These are phyloP conservation scores for Phalaenopsis hybrid DNA, from an alignment of 116 monocot species.

Conservation along the genomic window DNA sequence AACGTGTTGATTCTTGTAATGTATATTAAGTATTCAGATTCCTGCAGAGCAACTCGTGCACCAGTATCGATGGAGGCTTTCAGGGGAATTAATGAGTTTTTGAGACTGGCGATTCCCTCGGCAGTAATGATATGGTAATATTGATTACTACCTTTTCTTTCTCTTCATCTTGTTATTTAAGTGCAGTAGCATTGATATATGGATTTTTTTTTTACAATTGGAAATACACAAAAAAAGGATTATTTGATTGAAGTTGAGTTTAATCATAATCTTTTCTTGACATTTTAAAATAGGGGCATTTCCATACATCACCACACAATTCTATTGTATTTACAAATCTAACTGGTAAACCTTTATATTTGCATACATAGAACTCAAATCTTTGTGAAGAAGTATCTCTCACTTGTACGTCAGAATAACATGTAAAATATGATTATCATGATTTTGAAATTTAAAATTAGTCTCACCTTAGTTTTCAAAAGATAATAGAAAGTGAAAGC, in stretches of 20 bases:
- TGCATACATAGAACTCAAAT: too few relatives aligned
- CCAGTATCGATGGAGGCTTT: conserved; percentile 45
- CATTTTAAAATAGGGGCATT: too few relatives aligned
- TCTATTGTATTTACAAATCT: too few relatives aligned
- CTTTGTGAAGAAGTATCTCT: too few relatives aligned
- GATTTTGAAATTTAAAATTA: too few relatives aligned
- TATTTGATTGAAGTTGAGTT: neutral
- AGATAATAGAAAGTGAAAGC: too few relatives aligned
- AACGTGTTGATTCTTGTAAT: conserved; percentile 51
- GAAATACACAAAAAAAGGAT: neutral
- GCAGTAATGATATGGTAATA: conserved; percentile 51
- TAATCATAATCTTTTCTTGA: too few relatives aligned
- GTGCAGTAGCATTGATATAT: neutral
- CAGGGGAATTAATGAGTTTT: conserved; percentile 41
- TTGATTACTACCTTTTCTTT: neutral
- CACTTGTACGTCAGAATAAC: too few relatives aligned
- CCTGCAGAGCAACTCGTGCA: conserved; percentile 52
- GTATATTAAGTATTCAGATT: conserved; percentile 50
- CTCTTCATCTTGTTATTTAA: neutral
- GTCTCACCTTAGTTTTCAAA: neutral
- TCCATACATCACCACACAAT: too few relatives aligned
- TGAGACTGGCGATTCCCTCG: conserved; percentile 59
- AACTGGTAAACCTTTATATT: too few relatives aligned
- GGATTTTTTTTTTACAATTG: neutral
- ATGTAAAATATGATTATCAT: too few relatives aligned